Evolutionary conservation across 2,329 filamentous ascomycete species (phyloP), one percentile per base, ranked within the genome.

Genomic region (Colletotrichum sublineola): DNA sequence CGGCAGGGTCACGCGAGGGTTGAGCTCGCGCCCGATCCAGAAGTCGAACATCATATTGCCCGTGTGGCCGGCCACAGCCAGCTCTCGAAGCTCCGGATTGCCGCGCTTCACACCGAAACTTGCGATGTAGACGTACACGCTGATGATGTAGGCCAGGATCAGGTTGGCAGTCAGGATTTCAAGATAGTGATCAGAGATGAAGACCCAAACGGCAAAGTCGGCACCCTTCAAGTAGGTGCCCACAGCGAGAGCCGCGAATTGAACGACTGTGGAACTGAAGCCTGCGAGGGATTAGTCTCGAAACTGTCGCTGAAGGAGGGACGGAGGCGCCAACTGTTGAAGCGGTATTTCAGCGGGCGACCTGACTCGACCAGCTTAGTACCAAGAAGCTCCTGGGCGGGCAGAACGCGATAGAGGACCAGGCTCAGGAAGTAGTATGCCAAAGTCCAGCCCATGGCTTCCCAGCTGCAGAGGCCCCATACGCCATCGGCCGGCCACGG

Each of bases 341-440:
- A 92, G 74, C 93, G 46, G 83, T 97, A 97, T 81, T 90, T 91
- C 73, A 95, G 86, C 71, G 87, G 89, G 18, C 91, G 91, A 29
- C 93, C 93, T 58, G 79, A 81, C 61, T 87, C 90, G 31, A 86
- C 82, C 75, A 97, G 83, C 78, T 90, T 86, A 1, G 89, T 90
- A 14, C 94, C 94, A 68, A 93, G 86, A 1, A 86, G 84, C 76
- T 92, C 88, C 71, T 89, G 86, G 29, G 91, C 94, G 0, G 95
- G 95, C 15, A 97, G 86, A 33, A 95, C 82, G 44, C 91, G 84
- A 78, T 95, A 91, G n/a, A 97, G 84, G 31, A 93, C 81, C 71
- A 95, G 83, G 78, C 90, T 94, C 75, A 96, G 83, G 5, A 90
- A 80, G 79, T 97, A 97, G 84, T 96, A 97, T 58, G 87, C 91